Evolutionary conservation across 441 rosid genomes (phyloP).

Genomic region (Gossypium davidsonii): DNA sequence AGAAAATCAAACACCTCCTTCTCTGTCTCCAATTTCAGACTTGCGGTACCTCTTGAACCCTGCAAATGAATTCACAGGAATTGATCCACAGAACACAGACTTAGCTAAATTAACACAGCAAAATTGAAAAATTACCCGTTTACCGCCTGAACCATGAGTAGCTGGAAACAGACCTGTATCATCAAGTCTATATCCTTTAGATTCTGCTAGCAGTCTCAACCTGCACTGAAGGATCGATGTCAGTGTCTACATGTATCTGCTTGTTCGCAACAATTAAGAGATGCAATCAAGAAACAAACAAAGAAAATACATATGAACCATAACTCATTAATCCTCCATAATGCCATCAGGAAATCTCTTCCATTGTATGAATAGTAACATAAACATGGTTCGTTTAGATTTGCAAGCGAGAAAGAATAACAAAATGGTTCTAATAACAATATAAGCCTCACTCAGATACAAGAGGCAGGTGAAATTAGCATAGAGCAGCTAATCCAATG

Average conservation of each 20-base stretch:
- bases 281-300: background rate
- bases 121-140: slow-evolving; percentile 41
- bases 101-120: background rate
- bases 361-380: background rate
- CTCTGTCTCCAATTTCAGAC: slow-evolving; percentile 54
- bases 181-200: slow-evolving; percentile 79
- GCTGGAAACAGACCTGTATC: slow-evolving; percentile 86
- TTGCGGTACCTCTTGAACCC: slow-evolving; percentile 58
- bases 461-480: background rate
- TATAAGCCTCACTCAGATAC: background rate
- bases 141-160: slow-evolving; percentile 64
- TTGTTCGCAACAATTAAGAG: background rate
- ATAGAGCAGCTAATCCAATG: background rate
- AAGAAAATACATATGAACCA: background rate
- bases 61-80: slow-evolving; percentile 23
- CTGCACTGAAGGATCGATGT: slow-evolving; percentile 32
- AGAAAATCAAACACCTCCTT: slow-evolving; percentile 79
- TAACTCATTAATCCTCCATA: background rate
- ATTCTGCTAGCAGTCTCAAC: slow-evolving; percentile 81
- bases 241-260: background rate
- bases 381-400: background rate
- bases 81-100: background rate
- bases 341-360: background rate
- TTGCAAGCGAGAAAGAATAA: background rate
- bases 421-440: background rate